phyloP scores from a whole-genome alignment of 2,329 filamentous ascomycete species.

The Davidsoniella neocaledoniae region DNA sequence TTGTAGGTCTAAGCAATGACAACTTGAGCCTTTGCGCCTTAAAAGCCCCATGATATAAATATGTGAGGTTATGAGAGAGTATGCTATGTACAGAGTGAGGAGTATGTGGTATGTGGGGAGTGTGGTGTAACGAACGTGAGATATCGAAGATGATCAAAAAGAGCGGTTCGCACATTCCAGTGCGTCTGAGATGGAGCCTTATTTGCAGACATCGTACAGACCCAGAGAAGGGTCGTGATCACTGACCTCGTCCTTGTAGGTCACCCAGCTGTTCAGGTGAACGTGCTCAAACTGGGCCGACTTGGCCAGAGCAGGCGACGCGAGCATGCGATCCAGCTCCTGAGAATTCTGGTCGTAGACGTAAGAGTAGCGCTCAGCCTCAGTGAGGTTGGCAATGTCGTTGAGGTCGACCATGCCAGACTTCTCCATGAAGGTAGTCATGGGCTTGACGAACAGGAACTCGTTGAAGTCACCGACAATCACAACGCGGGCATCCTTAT shows the following conservation, averaged over 20 bases:
- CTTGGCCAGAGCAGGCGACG: constrained; percentile 35
- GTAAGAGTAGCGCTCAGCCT: constrained; percentile 51
- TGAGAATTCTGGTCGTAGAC: constrained; percentile 53
- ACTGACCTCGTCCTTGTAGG: constrained; percentile 36
- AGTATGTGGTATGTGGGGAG: too few species aligned
- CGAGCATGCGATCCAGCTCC: constrained; percentile 53
- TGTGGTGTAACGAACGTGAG: not conserved
- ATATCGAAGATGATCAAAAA: not conserved
- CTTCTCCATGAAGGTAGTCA: constrained; percentile 33
- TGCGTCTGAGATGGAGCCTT: constrained; percentile 9
- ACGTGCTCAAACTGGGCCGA: constrained; percentile 43
- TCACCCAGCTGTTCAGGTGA: constrained; percentile 54
- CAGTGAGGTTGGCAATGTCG: constrained; percentile 33
- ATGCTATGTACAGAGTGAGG: too few species aligned
- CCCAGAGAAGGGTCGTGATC: constrained; percentile 57
- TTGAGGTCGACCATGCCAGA: constrained; percentile 47
- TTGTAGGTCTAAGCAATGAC: too few species aligned
- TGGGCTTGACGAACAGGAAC: constrained; percentile 44
- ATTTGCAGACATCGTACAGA: constrained; percentile 40
- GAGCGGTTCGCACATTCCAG: too few species aligned
- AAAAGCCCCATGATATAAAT: too few species aligned
- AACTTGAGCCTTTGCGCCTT: too few species aligned
- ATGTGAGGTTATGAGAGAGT: too few species aligned
- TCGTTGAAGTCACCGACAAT: constrained; percentile 58
- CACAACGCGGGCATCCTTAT: constrained; percentile 41